Evolutionary conservation across 2,329 filamentous ascomycete species (phyloP).

Genomic region (Penicillium sp.): DNA sequence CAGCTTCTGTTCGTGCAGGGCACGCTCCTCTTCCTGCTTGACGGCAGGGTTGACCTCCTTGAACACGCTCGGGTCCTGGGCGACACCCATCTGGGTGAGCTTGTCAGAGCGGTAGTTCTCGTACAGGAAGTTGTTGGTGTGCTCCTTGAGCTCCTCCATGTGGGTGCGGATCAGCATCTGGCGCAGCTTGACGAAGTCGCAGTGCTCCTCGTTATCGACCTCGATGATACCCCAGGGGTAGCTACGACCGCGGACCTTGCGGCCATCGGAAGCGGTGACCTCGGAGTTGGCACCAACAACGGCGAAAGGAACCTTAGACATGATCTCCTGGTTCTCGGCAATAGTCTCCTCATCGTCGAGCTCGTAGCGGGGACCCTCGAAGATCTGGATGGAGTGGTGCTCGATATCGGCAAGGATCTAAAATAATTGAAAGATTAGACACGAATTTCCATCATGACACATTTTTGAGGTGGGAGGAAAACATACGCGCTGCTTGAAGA

Average conservation of each 20-base stretch:
- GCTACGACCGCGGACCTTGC: slow-evolving; percentile 91
- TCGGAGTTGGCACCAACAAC: slow-evolving; percentile 97
- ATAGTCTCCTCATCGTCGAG: slow-evolving; percentile 99
- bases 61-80: slow-evolving; percentile 98
- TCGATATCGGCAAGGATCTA: slow-evolving; percentile 97
- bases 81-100: slow-evolving; percentile 97
- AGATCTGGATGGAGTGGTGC: slow-evolving; percentile 97
- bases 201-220: slow-evolving; percentile 99
- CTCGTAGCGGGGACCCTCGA: slow-evolving; percentile 97
- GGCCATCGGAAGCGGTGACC: slow-evolving; percentile 86
- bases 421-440: background rate
- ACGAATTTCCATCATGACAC: too few species aligned
- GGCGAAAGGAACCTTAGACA: slow-evolving; percentile 99
- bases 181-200: slow-evolving; percentile 98
- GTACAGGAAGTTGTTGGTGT: slow-evolving; percentile 98
- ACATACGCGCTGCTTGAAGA: slow-evolving; percentile 94
- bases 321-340: slow-evolving; percentile 99
- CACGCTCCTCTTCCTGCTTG: slow-evolving; percentile 99
- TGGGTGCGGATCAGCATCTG: slow-evolving; percentile 99
- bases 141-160: slow-evolving; percentile 99
- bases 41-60: slow-evolving; percentile 99
- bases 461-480: background rate
- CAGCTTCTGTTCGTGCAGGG: slow-evolving; percentile 98
- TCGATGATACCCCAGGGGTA: slow-evolving; percentile 99
- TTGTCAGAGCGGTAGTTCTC: slow-evolving; percentile 99